Evolutionary conservation across 2,329 filamentous ascomycete species (phyloP), one percentile per base, ranked within the genome.

Genomic region (Lecanicillium sp.): DNA sequence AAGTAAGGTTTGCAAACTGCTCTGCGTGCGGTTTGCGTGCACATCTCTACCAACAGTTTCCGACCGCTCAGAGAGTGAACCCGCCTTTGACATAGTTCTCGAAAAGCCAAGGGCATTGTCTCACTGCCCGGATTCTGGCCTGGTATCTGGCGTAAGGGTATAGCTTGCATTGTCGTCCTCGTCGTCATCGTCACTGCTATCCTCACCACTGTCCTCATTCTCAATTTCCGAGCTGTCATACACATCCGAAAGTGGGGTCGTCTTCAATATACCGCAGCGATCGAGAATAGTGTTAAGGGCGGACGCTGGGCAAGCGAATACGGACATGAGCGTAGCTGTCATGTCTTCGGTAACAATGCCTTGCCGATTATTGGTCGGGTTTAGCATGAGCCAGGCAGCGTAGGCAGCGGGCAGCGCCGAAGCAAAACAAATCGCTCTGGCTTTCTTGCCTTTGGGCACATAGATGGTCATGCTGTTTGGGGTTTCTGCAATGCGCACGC

Each of bases 361-460:
- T 29, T 41, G 21, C 8, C 12, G 23, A 27, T 29, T 24, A 17
- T 29, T 41, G 11, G 23, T 27, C 10, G 55, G 53, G 17, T 64
- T 53, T 12, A 52, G 59, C 64, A 69, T 67, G 35, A 70, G 56
- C 64, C 65, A 69, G 8, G 58, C 49, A 0, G 61, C 53, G 2
- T 70, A 53, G 1, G 49, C 56, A 5, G 52, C 42, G 0, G 64
- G 57, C 3, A 70, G 61, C 1, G 37, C 26, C 0, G 53, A 55
- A 11, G 49, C 52, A 52, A 64, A 68, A 42, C 58, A 62, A 8
- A 59, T 53, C 5, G 59, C 54, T 40, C 63, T 66, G 0, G 51
- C 36, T 7, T 56, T 51, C 12, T 54, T 54, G 10, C 60, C 44
- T 4, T 51, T 52, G 0, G 67, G 67, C 1, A 70, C 48, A n/a